A percentile compares a stretch with the other conserved stretches of the same genome.
Conservation (phyloP, 345 rosid species). For the Gynandropsis gynandra region DNA sequence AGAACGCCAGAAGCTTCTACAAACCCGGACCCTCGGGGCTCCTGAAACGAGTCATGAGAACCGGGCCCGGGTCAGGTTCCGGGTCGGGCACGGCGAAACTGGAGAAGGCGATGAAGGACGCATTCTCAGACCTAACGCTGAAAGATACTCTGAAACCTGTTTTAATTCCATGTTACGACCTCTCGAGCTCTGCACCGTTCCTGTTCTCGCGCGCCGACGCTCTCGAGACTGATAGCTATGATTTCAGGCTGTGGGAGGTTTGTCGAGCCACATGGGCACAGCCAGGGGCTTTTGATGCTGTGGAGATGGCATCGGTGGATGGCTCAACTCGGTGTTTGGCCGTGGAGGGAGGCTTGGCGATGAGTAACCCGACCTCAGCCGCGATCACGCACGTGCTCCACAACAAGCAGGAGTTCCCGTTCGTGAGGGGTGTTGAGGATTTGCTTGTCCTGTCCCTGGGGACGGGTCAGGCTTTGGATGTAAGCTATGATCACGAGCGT, state of each 20-base stretch:
- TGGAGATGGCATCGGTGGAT: constrained; percentile 65
- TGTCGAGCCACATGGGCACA: constrained; percentile 87
- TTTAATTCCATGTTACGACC: constrained; percentile 81
- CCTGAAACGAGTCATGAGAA: constrained; percentile 45
- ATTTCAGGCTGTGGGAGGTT: constrained; percentile 83
- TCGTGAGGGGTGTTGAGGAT: constrained; percentile 94
- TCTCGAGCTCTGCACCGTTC: constrained; percentile 82
- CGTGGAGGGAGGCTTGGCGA: constrained; percentile 83
- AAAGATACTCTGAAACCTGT: constrained; percentile 90
- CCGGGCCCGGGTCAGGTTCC: constrained; percentile 31
- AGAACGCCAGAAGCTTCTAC: constrained; percentile 53
- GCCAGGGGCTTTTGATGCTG: constrained; percentile 66
- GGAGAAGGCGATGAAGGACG: constrained; percentile 67
- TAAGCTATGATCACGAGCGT: constrained; percentile 60
- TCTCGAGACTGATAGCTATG: constrained; percentile 73
- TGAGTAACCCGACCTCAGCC: constrained; percentile 89
- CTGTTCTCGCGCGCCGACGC: constrained; percentile 95
- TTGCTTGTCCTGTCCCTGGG: constrained; percentile 77
- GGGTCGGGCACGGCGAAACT: constrained; percentile 31
- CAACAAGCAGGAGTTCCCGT: constrained; percentile 93
- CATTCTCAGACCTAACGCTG: constrained; percentile 56
- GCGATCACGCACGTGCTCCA: constrained; percentile 96
- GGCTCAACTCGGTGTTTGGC: constrained; percentile 74
- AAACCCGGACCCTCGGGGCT: constrained; percentile 28
- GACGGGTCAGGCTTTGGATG: constrained; percentile 71